phyloP scores from a whole-genome alignment of 2,329 filamentous ascomycete genomes.

The Stagonosporopsis chrysanthemi region DNA sequence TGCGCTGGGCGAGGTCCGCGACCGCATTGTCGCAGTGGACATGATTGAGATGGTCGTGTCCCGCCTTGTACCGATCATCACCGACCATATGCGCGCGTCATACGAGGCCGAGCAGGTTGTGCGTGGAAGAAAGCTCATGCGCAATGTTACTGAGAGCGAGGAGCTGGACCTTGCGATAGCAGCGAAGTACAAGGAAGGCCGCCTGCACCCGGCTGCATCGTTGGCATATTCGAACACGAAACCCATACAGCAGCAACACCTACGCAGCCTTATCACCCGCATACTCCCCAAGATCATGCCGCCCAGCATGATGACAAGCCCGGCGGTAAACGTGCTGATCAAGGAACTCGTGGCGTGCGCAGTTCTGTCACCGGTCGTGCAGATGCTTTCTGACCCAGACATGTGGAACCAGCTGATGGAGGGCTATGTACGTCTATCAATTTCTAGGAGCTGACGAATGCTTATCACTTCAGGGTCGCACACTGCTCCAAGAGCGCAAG shows the following conservation, averaged over 20 bases:
- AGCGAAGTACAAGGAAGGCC: slow-evolving; percentile 88
- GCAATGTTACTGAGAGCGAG: slow-evolving; percentile 92
- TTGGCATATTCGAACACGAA: slow-evolving; percentile 85
- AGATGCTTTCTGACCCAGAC: slow-evolving; percentile 86
- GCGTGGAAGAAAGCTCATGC: slow-evolving; percentile 84
- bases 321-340: slow-evolving; percentile 79
- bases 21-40: slow-evolving; percentile 77
- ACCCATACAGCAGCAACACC: slow-evolving; percentile 84
- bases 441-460: not conserved
- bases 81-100: slow-evolving; percentile 87
- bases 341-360: slow-evolving; percentile 92
- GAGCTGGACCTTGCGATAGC: slow-evolving; percentile 95
- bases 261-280: slow-evolving; percentile 75
- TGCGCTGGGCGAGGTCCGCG: slow-evolving; percentile 74
- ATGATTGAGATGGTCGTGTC: slow-evolving; percentile 83
- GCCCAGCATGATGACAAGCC: slow-evolving; percentile 75
- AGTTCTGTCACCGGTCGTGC: slow-evolving; percentile 82
- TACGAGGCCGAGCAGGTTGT: slow-evolving; percentile 88
- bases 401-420: slow-evolving; percentile 98
- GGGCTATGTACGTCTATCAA: slow-evolving; percentile 64
- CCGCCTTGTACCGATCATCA: slow-evolving; percentile 85
- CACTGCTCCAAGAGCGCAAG: slow-evolving; percentile 91
- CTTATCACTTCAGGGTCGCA: slow-evolving; percentile 65
- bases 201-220: slow-evolving; percentile 84
- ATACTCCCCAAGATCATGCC: slow-evolving; percentile 80